Conservation (phyloP, 2,329 filamentous ascomycete species). For the Colletotrichum siamense region DNA sequence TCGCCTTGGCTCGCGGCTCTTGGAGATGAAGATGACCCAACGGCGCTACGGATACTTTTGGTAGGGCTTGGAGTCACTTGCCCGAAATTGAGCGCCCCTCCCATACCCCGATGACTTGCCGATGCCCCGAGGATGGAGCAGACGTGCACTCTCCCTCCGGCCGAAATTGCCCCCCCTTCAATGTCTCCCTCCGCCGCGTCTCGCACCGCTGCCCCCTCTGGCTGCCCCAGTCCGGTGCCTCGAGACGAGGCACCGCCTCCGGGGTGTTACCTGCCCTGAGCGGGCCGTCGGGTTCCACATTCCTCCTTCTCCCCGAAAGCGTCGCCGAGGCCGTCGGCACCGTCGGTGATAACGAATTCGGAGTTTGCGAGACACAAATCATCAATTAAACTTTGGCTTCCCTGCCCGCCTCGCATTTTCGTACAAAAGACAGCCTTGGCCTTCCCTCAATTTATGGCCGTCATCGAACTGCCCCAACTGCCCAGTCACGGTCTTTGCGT, state of each 20-base stretch:
- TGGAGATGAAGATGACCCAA: background rate
- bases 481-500: background rate
- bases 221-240: conserved; percentile 6
- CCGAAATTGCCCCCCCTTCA: background rate
- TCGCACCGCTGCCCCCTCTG: background rate
- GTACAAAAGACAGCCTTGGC: background rate
- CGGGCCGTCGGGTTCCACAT: background rate
- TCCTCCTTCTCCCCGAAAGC: background rate
- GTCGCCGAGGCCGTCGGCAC: background rate
- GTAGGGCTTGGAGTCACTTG: background rate
- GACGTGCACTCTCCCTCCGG: background rate
- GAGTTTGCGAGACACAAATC: background rate
- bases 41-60: background rate
- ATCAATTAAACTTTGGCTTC: background rate
- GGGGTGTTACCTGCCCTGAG: background rate
- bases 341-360: background rate
- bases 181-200: background rate
- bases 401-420: background rate
- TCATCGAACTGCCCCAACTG: background rate
- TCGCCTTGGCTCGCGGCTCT: background rate
- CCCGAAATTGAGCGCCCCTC: background rate
- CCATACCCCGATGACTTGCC: conserved; percentile 4
- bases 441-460: background rate
- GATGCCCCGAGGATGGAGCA: background rate
- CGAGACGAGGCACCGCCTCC: conserved; percentile 1